A percentile compares a stretch with the other conserved stretches of the same genome.
phyloP scores from a whole-genome alignment of 2,329 filamentous ascomycete species.

The Diplodia corticola region DNA sequence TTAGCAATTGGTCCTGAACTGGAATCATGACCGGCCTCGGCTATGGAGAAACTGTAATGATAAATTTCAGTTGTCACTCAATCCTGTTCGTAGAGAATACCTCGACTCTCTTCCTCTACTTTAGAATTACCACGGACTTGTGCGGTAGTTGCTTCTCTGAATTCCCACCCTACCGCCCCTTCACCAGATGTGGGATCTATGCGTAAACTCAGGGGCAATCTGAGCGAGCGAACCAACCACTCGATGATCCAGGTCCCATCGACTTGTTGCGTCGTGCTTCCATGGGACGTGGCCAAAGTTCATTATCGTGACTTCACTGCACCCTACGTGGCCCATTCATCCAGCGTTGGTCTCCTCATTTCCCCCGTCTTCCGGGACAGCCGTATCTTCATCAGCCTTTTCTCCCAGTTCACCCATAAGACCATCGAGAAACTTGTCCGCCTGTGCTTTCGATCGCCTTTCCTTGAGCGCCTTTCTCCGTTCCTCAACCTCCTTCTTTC shows the following conservation, averaged over 20 bases:
- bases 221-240: not conserved
- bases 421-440: slow-evolving; percentile 70
- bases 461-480: slow-evolving; percentile 64
- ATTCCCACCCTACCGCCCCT: not conserved
- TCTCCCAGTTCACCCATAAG: slow-evolving; percentile 43
- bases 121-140: not conserved
- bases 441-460: slow-evolving; percentile 62
- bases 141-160: not conserved
- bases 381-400: not conserved
- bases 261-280: not conserved
- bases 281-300: not conserved
- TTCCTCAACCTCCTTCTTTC: slow-evolving; percentile 56
- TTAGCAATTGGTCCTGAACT: not conserved
- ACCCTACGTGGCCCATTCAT: not conserved
- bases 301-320: not conserved
- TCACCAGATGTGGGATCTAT: too few relatives aligned
- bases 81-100: too few relatives aligned
- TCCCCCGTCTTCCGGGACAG: not conserved
- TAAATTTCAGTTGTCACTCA: too few relatives aligned
- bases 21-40: not conserved
- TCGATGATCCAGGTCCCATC: not conserved
- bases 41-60: not conserved
- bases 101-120: too few relatives aligned
- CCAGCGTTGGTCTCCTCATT: not conserved
- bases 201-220: not conserved